Base-by-base conservation (phyloP, 2,329 filamentous ascomycete species). In the Verticillium albo-atrum region DNA sequence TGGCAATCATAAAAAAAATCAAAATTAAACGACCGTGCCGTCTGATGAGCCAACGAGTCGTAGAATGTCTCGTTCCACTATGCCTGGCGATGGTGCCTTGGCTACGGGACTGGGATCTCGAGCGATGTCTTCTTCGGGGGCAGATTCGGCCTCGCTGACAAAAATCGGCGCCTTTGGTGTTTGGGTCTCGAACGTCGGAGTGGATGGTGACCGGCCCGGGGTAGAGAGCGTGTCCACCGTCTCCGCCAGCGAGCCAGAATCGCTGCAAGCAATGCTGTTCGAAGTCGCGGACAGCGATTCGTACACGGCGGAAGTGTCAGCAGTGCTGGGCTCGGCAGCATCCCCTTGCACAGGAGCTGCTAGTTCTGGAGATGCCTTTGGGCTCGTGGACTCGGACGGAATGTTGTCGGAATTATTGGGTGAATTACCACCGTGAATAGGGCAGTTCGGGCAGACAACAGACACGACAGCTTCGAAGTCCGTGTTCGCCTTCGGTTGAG, bases 151-250 rank as follows among this genome's bases (percentile, higher is more conserved):
- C 3, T 61, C 61, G 7, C 56, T 55, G 17, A 63, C 34, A 10
- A 61, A 20, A 4, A 62, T 57, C 69, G 72, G 71, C 3, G 70
- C 70, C 27, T 65, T 71, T 1, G 71, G 70, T 0, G 71, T 73
- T 4, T 54, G 61, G 0, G 71, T 69, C 12, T 70, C 67, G 26
- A 68, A 71, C 1, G n/a, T 56, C 1, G 61, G 65, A 6, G 65
- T 65, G 6, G 65, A 57, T 1, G 65, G 65, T 2, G 65, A 68
- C 26, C 60, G 61, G 1, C 64, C 62, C 9, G 37, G 37, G 12
- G 37, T 47, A 10, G 61, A 32, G 0, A 66, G 60, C 10, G 60
- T 62, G 37, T 47, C 37, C 9, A 47, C 20, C 3, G 37, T 47
- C 37, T 47, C 59, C 1, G 59, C n/a, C 2, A 61, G 30, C 2